Percentiles rank a stretch among this genome's conserved stretches.
Evolutionary conservation across 768 basidiomycete species (phyloP).

Genomic region (Serendipita sp.): DNA sequence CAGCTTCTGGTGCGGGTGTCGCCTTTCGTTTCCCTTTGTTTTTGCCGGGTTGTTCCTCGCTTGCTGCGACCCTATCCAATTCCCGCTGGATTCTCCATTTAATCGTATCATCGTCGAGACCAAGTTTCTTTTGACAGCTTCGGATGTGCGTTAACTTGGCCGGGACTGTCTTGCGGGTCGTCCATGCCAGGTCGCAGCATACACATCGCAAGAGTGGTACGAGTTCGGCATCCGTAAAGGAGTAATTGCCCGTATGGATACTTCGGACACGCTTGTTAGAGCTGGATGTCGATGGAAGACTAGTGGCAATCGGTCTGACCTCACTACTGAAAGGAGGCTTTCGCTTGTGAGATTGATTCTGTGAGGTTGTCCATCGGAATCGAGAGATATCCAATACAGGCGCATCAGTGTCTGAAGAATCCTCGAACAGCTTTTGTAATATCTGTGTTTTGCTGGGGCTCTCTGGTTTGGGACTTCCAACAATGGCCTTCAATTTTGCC

Average conservation of each 20-base stretch:
- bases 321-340: not conserved
- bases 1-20: constrained; percentile 15
- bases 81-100: constrained; percentile 35
- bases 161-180: constrained; percentile 40
- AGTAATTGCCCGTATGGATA: not conserved
- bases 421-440: not conserved
- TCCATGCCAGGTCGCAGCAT: constrained; percentile 33
- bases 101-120: constrained; percentile 39
- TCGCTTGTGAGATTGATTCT: not conserved
- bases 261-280: not conserved
- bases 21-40: constrained; percentile 14
- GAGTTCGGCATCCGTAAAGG: not conserved
- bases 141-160: constrained; percentile 56
- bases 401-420: not conserved
- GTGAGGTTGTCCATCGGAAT: not conserved
- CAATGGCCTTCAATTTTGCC: not conserved
- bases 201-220: not conserved
- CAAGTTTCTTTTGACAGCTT: constrained; percentile 47
- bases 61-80: constrained; percentile 17
- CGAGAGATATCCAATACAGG: not conserved
- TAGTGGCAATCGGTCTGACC: not conserved
- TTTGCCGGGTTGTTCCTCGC: constrained; percentile 10
- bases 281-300: too few species aligned
- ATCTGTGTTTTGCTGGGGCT: not conserved
- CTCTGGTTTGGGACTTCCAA: not conserved